Evolutionary conservation across 2,329 filamentous ascomycete genomes (phyloP).

Genomic region (Epichloe bromicola): DNA sequence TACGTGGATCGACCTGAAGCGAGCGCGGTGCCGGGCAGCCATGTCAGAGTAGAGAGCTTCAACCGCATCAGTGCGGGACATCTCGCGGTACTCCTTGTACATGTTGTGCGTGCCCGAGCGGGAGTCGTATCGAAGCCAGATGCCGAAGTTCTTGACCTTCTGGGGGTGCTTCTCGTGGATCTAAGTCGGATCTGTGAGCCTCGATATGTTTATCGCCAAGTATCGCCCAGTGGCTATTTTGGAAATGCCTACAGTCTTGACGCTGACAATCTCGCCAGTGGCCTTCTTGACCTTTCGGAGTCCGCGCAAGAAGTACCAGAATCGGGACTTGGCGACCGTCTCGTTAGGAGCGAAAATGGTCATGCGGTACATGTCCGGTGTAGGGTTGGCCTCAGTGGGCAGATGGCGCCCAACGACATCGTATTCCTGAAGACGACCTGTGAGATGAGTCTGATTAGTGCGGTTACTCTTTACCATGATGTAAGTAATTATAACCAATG

Average conservation of each 20-base stretch:
- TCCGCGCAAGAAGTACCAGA: constrained; percentile 99
- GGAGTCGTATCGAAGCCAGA: constrained; percentile 99
- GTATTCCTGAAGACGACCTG: constrained; percentile 99
- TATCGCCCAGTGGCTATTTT: background rate
- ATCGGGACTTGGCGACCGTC: constrained; percentile 98
- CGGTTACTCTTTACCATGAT: background rate
- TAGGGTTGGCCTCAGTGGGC: constrained; percentile 93
- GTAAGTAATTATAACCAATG: no score
- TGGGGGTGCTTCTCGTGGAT: constrained; percentile 98
- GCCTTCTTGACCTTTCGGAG: constrained; percentile 99
- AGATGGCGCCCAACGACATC: constrained; percentile 99
- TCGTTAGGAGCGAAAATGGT: constrained; percentile 97
- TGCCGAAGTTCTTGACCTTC: constrained; percentile 99
- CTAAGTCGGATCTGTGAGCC: constrained; percentile 30
- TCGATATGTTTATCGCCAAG: background rate
- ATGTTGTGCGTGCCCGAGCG: constrained; percentile 99
- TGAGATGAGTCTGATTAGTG: constrained; percentile 2
- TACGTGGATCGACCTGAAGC: constrained; percentile 98
- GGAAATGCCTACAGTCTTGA: constrained; percentile 64
- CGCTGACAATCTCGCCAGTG: constrained; percentile 95
- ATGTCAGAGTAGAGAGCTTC: constrained; percentile 99
- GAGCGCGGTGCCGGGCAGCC: constrained; percentile 91
- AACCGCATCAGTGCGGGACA: constrained; percentile 89
- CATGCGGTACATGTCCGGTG: constrained; percentile 99
- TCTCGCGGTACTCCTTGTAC: constrained; percentile 99